These are phyloP conservation scores for Sporothrix pseudoabietina DNA, from an alignment of 2,329 filamentous ascomycete species.

Conservation along the genomic window DNA sequence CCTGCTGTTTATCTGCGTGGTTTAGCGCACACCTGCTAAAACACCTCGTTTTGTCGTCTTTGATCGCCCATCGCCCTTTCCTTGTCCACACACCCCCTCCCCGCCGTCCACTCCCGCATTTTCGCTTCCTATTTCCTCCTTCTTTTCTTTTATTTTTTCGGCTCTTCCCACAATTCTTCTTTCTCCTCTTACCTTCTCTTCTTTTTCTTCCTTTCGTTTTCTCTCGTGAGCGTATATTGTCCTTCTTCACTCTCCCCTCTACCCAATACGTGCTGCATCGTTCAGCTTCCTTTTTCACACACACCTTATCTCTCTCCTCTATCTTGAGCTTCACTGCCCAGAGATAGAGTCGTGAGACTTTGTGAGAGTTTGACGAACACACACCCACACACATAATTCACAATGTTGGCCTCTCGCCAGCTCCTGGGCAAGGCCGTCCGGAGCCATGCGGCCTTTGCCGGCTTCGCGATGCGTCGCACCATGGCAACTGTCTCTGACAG, in stretches of 20 bases:
- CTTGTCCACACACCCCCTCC: slow-evolving; percentile 10
- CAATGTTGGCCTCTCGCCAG: slow-evolving; percentile 72
- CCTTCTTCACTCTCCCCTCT: slow-evolving; percentile 24
- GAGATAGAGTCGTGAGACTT: slow-evolving; percentile 19
- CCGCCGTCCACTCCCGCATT: slow-evolving; percentile 30
- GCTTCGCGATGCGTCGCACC: slow-evolving; percentile 64
- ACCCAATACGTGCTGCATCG: slow-evolving; percentile 25
- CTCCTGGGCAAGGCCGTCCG: slow-evolving; percentile 66
- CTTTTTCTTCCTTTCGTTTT: slow-evolving; percentile 1
- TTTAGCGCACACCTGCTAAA: slow-evolving; percentile 38
- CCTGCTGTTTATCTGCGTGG: slow-evolving; percentile 31
- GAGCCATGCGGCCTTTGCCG: slow-evolving; percentile 58
- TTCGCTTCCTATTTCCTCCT: slow-evolving; percentile 25
- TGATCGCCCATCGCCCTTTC: slow-evolving; percentile 5
- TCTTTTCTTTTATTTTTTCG: slow-evolving; percentile 29
- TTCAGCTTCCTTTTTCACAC: slow-evolving; percentile 18
- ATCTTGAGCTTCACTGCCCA: slow-evolving; percentile 26
- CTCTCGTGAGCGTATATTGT: slow-evolving; percentile 20
- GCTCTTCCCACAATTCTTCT: slow-evolving; percentile 31
- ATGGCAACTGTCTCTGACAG: slow-evolving; percentile 87
- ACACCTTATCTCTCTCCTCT: slow-evolving; percentile 28
- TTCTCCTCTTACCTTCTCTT: slow-evolving; percentile 24
- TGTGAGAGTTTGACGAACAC: slow-evolving; percentile 21
- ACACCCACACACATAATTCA: slow-evolving; percentile 32
- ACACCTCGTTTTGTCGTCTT: slow-evolving; percentile 38